A percentile compares a stretch with the other conserved stretches of the same genome.
Conservation (phyloP, 1,284 basidiomycete genomes). For the Pseudozyma pruni region DNA sequence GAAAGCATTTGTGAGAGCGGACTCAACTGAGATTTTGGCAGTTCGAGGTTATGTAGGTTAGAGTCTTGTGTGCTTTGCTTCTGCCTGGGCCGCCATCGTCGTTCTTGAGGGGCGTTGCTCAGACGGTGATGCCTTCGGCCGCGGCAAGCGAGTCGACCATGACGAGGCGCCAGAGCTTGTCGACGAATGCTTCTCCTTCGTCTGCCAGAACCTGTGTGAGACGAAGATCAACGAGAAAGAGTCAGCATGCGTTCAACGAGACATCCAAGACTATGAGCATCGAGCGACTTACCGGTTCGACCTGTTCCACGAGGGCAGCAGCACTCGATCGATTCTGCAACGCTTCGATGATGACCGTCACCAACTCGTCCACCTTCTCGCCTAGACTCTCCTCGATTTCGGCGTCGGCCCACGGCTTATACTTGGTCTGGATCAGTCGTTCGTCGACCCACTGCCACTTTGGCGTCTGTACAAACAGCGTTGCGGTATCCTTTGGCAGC, state of each 20-base stretch:
- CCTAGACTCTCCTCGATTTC: constrained; percentile 61
- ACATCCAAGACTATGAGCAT: no score
- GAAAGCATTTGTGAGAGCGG: background rate
- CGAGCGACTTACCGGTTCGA: constrained; percentile 56
- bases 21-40: constrained; percentile 5
- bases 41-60: background rate
- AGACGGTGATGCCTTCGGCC: constrained; percentile 28
- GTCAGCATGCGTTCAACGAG: background rate
- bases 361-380: constrained; percentile 60
- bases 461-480: constrained; percentile 37
- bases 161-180: constrained; percentile 56
- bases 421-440: constrained; percentile 36
- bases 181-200: constrained; percentile 58
- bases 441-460: constrained; percentile 57
- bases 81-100: background rate
- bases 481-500: constrained; percentile 20
- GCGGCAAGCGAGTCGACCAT: constrained; percentile 51
- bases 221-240: background rate
- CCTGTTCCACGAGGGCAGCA: constrained; percentile 38
- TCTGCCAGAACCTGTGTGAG: constrained; percentile 54
- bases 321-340: constrained; percentile 38
- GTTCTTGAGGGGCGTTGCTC: background rate
- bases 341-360: constrained; percentile 49
- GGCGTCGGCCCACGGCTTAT: constrained; percentile 42
- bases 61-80: no score